Base-by-base conservation (phyloP, 2,329 filamentous ascomycete species). In the Akanthomyces uredinophilus region DNA sequence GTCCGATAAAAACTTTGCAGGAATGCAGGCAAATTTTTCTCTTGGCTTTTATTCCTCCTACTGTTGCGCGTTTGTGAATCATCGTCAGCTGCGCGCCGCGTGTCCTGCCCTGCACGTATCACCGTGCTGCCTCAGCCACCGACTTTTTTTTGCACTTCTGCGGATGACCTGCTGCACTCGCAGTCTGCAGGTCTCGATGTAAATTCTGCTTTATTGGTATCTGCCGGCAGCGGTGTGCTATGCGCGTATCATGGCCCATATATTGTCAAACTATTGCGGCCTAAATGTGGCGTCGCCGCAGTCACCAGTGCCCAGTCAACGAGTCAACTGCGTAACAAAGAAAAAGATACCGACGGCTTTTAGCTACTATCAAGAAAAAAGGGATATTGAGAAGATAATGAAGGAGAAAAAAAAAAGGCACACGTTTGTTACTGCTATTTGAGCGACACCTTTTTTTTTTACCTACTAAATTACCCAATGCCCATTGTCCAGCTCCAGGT, bases 41-140 rank as follows among this genome's bases (percentile, higher is more conserved):
- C 4, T 10, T n/a, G 24, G 5, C 32, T 14, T 35, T 2, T 51
- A 10, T n/a, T 39, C n/a, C 32, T 18, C n/a, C 3, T n/a, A n/a
- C n/a, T 22, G 3, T 22, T 35, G 7, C 41, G 37, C 20, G 24
- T 22, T 47, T n/a, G 39, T 60, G 37, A 60, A 52, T 46, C 29
- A 29, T 20, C 13, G 10, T 10, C 20, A 3, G 35, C n/a, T 37
- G 14, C 14, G 22, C 55, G 27, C n/a, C 22, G 13, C 16, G 22
- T 20, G 18, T 20, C 8, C 6, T 18, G 47, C 20, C 20, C 27
- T 22, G 49, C n/a, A n/a, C n/a, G n/a, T 37, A 32, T 20, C 41
- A 47, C 54, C 47, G 41, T 47, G 27, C 41, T n/a, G 14, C 39
- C 37, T 60, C 57, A 60, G 47, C 47, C 57, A 53, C 57, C 49